Conservation (phyloP, 1,284 basidiomycete species). For the Laetiporus sulphureus region DNA sequence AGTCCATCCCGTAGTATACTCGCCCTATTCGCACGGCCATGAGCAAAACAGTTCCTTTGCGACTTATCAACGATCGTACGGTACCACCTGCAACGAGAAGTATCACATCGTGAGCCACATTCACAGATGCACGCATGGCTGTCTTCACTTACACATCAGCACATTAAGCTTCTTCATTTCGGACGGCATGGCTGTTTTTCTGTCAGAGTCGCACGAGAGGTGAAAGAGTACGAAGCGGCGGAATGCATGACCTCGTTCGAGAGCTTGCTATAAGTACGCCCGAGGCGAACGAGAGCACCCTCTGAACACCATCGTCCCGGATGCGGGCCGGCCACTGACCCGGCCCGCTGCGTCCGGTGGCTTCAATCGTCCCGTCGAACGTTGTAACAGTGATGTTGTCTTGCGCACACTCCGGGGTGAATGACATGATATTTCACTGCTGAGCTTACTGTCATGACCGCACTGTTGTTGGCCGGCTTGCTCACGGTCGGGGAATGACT, state of each 20-base stretch:
- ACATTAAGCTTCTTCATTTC: constrained; percentile 20
- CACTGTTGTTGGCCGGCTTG: too few relatives aligned
- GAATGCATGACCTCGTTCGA: constrained; percentile 1
- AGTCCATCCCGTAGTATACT: constrained; percentile 94
- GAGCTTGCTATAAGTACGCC: constrained; percentile 7
- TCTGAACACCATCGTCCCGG: constrained; percentile 3
- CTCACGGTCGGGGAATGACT: too few relatives aligned
- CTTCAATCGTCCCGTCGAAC: neutral
- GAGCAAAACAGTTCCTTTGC: neutral
- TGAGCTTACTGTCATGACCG: too few relatives aligned
- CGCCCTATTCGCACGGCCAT: constrained; percentile 42
- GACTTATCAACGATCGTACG: constrained; percentile 9
- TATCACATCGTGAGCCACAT: constrained; percentile 9
- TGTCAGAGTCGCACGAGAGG: neutral
- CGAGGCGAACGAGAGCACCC: constrained; percentile 2
- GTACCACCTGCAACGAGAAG: constrained; percentile 15
- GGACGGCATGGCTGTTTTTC: constrained; percentile 12
- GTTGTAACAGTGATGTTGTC: too few relatives aligned
- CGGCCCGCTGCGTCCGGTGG: constrained; percentile 2
- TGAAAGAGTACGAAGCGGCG: neutral
- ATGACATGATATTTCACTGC: too few relatives aligned
- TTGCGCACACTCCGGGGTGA: too few relatives aligned
- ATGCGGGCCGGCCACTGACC: constrained; percentile 4
- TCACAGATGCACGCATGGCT: neutral
- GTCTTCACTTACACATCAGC: constrained; percentile 18